phyloP scores from a whole-genome alignment of 495 filamentous ascomycete genomes.

The Penicillium desertorum region DNA sequence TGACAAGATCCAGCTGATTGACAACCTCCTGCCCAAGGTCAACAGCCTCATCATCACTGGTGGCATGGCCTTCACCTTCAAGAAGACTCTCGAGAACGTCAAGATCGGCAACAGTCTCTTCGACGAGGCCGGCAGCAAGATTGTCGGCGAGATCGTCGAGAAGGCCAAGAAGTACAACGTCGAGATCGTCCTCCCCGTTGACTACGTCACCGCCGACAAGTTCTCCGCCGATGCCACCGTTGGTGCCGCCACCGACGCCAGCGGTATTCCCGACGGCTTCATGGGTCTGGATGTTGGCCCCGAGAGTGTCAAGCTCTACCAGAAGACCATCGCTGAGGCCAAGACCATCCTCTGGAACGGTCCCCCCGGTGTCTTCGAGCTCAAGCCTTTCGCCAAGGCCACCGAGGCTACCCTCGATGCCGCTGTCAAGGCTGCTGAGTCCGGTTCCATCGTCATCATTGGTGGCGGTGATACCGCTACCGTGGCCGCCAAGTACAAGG shows the following conservation, averaged over 20 bases:
- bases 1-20: constrained; percentile 99
- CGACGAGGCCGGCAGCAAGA: constrained; percentile 94
- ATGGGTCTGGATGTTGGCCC: constrained; percentile 94
- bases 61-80: constrained; percentile 99
- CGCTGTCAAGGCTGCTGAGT: constrained; percentile 73
- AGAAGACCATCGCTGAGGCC: constrained; percentile 77
- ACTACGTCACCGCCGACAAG: constrained; percentile 95
- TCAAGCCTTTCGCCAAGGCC: constrained; percentile 87
- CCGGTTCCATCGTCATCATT: constrained; percentile 92
- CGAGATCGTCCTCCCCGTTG: constrained; percentile 87
- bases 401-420: constrained; percentile 89
- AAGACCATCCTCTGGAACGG: constrained; percentile 99
- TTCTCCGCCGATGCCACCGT: constrained; percentile 82
- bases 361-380: constrained; percentile 94
- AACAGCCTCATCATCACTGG: constrained; percentile 95
- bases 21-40: constrained; percentile 97
- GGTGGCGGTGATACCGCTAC: constrained; percentile 98
- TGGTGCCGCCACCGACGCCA: constrained; percentile 78
- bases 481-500: constrained; percentile 94
- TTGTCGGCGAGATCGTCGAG: constrained; percentile 78
- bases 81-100: constrained; percentile 91
- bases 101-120: constrained; percentile 91
- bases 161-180: constrained; percentile 97
- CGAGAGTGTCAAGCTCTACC: constrained; percentile 80
- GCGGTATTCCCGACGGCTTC: constrained; percentile 94